These are phyloP conservation scores for Phytophthora fragariaefolia DNA, from an alignment of 352 stramenopile species.

Conservation along the genomic window DNA sequence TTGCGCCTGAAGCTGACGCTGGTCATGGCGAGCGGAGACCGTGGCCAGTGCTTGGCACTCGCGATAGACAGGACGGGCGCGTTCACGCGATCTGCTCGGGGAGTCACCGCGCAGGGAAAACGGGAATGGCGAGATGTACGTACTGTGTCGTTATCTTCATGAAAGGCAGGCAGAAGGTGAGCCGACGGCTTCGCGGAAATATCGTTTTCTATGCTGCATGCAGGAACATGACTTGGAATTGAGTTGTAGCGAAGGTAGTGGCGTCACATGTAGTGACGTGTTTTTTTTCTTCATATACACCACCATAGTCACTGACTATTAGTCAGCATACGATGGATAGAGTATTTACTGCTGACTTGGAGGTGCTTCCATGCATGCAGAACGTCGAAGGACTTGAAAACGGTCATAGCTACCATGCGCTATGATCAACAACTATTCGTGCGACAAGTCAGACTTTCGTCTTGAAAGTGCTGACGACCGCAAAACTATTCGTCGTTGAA, in stretches of 20 bases:
- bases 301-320: too few species aligned
- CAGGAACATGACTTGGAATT: not conserved
- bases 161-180: not conserved
- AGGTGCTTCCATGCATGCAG: not conserved
- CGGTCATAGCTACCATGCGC: too few species aligned
- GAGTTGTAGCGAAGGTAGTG: not conserved
- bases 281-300: not conserved
- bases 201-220: not conserved
- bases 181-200: not conserved
- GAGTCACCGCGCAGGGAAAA: too few species aligned
- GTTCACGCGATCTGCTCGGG: too few species aligned
- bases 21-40: slow-evolving; percentile 35
- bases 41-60: not conserved
- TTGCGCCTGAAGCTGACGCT: slow-evolving; percentile 67
- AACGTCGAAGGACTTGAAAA: too few species aligned
- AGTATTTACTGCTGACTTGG: not conserved
- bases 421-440: too few species aligned
- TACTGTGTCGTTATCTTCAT: not conserved
- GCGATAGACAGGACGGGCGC: not conserved
- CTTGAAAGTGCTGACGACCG: not conserved
- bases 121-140: not conserved
- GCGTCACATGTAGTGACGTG: not conserved
- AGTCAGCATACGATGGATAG: not conserved
- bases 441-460: too few species aligned
- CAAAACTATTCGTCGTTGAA: not conserved